A percentile compares a stretch with the other conserved stretches of the same genome.
phyloP scores from a whole-genome alignment of 2,329 filamentous ascomycete species.

The Arachnomyces sp. region DNA sequence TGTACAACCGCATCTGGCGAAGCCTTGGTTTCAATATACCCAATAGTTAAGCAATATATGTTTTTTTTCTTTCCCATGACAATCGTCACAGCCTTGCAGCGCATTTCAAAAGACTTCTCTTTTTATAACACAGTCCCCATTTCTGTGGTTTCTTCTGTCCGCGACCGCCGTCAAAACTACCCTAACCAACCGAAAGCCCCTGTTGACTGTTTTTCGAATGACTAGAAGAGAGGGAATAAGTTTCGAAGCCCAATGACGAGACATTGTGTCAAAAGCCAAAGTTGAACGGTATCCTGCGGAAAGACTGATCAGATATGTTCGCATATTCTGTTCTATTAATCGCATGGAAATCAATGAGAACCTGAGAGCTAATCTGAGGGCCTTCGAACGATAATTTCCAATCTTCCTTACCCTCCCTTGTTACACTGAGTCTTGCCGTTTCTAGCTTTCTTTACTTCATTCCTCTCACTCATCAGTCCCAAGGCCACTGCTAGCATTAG shows the following conservation, averaged over 20 bases:
- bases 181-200: no score
- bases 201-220: no score
- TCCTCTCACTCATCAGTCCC: no score
- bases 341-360: slow-evolving; percentile 38
- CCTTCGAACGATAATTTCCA: slow-evolving; percentile 6
- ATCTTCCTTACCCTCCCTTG: not conserved
- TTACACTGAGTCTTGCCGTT: not conserved
- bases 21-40: no score
- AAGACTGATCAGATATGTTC: slow-evolving; percentile 5
- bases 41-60: not conserved
- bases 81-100: slow-evolving; percentile 1
- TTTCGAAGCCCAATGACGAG: slow-evolving; percentile 32
- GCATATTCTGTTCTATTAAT: slow-evolving; percentile 4
- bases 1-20: no score
- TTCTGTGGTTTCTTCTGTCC: not conserved
- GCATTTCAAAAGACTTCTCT: not conserved
- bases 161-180: not conserved
- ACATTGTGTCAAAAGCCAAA: slow-evolving; percentile 37
- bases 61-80: no score
- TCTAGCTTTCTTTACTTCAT: not conserved
- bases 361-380: slow-evolving; percentile 42
- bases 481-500: no score
- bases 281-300: slow-evolving; percentile 36
- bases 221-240: not conserved
- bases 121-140: not conserved